Percentiles rank a stretch among this genome's conserved stretches.
These are phyloP conservation scores for Trichophyton simii DNA, from an alignment of 2,329 filamentous ascomycete genomes.

Conservation along the genomic window DNA sequence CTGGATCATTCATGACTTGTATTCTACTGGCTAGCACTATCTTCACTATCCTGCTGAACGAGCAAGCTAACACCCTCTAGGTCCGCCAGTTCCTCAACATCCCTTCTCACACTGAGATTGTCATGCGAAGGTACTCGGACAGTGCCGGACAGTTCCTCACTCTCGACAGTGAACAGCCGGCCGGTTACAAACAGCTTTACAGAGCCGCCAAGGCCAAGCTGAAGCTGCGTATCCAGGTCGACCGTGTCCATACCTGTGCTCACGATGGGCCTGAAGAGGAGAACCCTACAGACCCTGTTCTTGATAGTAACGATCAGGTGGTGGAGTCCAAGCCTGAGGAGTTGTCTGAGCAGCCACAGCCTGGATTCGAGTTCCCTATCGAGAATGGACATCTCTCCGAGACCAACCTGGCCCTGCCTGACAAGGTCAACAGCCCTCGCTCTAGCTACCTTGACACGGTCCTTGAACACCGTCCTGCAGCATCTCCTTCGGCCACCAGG, in stretches of 20 bases:
- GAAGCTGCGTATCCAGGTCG: constrained; percentile 81
- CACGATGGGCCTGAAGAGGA: too few species aligned
- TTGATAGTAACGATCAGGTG: neutral
- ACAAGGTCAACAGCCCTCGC: constrained; percentile 14
- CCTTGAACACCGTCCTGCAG: constrained; percentile 11
- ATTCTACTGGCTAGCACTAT: neutral
- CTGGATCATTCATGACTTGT: too few species aligned
- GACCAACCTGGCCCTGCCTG: constrained; percentile 12
- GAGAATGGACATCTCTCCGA: neutral
- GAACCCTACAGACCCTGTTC: too few species aligned
- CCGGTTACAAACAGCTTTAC: constrained; percentile 93
- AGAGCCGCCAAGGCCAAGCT: constrained; percentile 95
- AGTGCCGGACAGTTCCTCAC: constrained; percentile 69
- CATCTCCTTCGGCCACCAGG: neutral
- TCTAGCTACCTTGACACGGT: constrained; percentile 34
- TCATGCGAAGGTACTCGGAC: constrained; percentile 90
- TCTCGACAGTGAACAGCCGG: constrained; percentile 62
- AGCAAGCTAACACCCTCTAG: constrained; percentile 33
- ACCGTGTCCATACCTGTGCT: constrained; percentile 23
- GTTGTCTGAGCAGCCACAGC: neutral
- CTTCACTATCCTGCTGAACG: neutral
- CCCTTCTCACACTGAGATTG: constrained; percentile 46
- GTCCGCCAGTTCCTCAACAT: constrained; percentile 58
- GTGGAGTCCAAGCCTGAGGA: neutral
- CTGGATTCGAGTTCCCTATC: neutral